phyloP scores from a whole-genome alignment of 805 yeast genomes.

The Lipomyces lipofer region DNA sequence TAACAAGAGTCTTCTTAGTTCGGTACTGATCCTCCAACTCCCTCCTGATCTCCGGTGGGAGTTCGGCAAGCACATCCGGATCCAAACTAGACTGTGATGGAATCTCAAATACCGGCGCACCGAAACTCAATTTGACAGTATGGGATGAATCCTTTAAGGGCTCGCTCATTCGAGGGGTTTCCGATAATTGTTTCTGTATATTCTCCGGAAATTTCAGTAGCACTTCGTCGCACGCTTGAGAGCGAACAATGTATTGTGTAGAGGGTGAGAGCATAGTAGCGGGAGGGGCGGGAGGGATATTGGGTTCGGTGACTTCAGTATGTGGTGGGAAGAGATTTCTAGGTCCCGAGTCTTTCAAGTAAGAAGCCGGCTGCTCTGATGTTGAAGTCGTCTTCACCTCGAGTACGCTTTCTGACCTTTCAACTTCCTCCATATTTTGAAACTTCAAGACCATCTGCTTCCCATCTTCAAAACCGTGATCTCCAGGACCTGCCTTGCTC shows the following conservation, averaged over 20 bases:
- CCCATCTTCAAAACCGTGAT: background rate
- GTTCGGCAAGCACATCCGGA: slow-evolving; percentile 59
- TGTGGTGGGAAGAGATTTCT: no score
- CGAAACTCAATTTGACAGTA: no score
- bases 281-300: background rate
- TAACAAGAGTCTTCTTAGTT: background rate
- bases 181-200: slow-evolving; percentile 10
- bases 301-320: no score
- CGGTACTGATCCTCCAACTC: slow-evolving; percentile 47
- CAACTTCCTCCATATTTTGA: background rate
- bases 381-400: background rate
- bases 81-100: slow-evolving; percentile 49
- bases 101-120: no score
- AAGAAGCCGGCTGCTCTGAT: background rate
- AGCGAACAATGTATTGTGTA: slow-evolving; percentile 37
- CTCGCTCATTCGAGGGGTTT: background rate
- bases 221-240: slow-evolving; percentile 37
- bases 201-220: slow-evolving; percentile 36
- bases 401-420: background rate
- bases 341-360: no score
- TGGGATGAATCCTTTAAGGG: background rate
- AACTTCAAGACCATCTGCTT: background rate
- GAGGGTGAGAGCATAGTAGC: background rate
- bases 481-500: background rate
- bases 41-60: slow-evolving; percentile 65